Conservation (phyloP, 495 filamentous ascomycete species). For the Hyaloscypha hepaticicola region DNA sequence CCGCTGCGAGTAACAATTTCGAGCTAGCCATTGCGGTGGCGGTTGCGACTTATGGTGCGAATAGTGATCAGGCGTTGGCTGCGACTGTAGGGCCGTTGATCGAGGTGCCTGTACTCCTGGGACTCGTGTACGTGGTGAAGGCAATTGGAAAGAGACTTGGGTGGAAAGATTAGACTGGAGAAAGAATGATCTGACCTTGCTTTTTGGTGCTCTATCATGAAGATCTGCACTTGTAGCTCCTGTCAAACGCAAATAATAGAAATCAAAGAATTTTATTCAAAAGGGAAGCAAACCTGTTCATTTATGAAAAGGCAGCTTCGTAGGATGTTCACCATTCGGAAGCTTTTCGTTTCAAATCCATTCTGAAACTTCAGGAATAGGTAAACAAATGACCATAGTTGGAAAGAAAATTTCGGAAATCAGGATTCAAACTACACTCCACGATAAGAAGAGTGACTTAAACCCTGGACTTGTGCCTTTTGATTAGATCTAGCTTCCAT, state of each 20-base stretch:
- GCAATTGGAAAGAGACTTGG: conserved; percentile 51
- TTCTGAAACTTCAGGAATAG: too few relatives aligned
- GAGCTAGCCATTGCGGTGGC: conserved; percentile 93
- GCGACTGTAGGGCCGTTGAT: conserved; percentile 87
- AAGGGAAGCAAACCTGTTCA: too few relatives aligned
- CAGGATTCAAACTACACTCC: too few relatives aligned
- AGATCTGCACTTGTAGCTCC: neutral
- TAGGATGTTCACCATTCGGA: too few relatives aligned
- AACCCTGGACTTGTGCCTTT: too few relatives aligned
- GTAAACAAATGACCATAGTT: too few relatives aligned
- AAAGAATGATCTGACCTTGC: neutral
- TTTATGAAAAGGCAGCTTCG: too few relatives aligned
- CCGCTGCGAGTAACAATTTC: conserved; percentile 94
- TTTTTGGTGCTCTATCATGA: neutral
- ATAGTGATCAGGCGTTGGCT: conserved; percentile 84
- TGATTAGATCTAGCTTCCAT: too few relatives aligned
- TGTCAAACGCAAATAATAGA: neutral
- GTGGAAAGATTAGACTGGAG: conserved; percentile 55
- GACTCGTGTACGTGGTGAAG: conserved; percentile 75
- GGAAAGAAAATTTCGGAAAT: too few relatives aligned
- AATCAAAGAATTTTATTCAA: neutral
- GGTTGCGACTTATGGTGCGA: conserved; percentile 76
- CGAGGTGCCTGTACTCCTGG: conserved; percentile 84
- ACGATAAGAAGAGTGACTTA: too few relatives aligned
- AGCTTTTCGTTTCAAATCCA: too few relatives aligned